Evolutionary conservation across 2,329 filamentous ascomycete genomes (phyloP), one percentile per base, ranked within the genome.

Genomic region (Clarireedia paspali): DNA sequence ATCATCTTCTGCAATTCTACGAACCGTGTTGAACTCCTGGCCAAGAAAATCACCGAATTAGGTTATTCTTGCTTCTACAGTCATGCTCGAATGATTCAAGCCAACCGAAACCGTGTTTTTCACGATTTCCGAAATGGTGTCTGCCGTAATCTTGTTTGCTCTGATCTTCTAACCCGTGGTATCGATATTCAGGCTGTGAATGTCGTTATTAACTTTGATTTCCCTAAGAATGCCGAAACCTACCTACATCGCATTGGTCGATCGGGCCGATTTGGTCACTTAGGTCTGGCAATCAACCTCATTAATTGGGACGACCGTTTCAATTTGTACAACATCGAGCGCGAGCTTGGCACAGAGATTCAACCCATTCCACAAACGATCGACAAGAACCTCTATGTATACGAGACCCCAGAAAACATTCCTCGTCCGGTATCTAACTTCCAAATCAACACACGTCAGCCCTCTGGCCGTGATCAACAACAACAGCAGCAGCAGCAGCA

Each of bases 1-100:
- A 99, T 99, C 76, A 99, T 99, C 71, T 99, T 99, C 77, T 99
- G 94, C 77, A 99, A 99, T 75, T 99, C 94, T 42, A 99, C 94
- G 53, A 97, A 97, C 73, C 89, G 94, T 63, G 94, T 99, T 59
- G 94, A 99, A 74, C 80, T 99, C 53, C 82, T 99, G 26, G 94
- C 94, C 50, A 99, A 99, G 80, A 99, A 99, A 74, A 99, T 99
- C 68, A 99, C 95, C 48, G 95, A 99, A 72, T 83, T 99, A 62
- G 94, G 94, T 62, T 99, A 99, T 75, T 99, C 94, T 1, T 99
- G 94, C 77, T 99, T 97, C 77, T 99, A 99, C 77, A 97, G 92
- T 64, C 94, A 99, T 72, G 94, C 94, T 52, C 91, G 91, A 70
- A 99, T 99, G 94, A 84, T 94, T 47, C 94, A 99, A 73, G 88